Evolutionary conservation across 1,284 basidiomycete species (phyloP), one percentile per base, ranked within the genome.

Genomic region (Moesziomyces aphidis): DNA sequence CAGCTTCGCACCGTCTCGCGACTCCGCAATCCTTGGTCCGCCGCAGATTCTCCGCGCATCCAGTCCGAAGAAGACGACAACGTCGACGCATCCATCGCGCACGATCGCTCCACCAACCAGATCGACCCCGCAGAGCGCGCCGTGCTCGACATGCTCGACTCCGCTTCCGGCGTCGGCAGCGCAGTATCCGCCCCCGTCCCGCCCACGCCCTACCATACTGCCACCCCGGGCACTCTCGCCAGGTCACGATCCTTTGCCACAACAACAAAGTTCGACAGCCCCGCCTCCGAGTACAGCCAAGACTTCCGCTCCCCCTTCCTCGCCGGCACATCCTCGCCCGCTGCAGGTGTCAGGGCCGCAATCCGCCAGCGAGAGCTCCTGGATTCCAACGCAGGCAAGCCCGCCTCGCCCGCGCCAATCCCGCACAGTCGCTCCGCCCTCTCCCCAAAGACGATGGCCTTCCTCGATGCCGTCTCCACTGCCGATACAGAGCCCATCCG

Each of bases 121-220:
- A 45, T 77, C 8, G 76, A 48, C 9, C 31, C 31, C 4, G 76
- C 60, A 24, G 77, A 79, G 46, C 51, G 61, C 21, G 76, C 77
- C 5, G 77, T 77, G 11, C 67, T 79, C 28, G 62, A 72, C 53
- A 77, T 79, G 77, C 75, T 79, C 36, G 77, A 76, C n/a, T 55
- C 66, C 4, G 52, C 50, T 23, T 62, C 72, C 8, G 50, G n/a
- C 6, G 31, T 61, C 19, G 51, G 51, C 34, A 71, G 56, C 24
- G 49, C 61, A 17, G 51, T 55, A 1, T 63, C 64, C 17, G 63
- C 60, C 4, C 60, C 64, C 22, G 52, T 64, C 17, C 61, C 68
- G 7, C 50, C 56, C 4, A 62, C 64, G 24, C 61, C 70, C 1
- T 67, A 61, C 26, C 60, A 67, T 49, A 73, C 70, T 21, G 70